Base-by-base conservation (phyloP, 805 yeast species). In the Vanderwaltozyma yarrowii region DNA sequence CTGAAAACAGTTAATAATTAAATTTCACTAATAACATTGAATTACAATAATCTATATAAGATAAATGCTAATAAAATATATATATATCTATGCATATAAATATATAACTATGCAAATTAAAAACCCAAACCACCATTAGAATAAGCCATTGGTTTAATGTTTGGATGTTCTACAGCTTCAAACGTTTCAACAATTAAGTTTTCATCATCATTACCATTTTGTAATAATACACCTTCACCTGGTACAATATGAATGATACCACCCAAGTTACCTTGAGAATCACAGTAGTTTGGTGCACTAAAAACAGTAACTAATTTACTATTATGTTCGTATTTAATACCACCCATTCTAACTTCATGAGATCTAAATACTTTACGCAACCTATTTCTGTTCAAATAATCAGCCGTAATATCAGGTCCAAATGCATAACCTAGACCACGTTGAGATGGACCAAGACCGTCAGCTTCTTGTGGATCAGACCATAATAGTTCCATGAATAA, bases 231-330 rank as follows among this genome's bases (percentile, higher is more conserved):
- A 36, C 43, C 65, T 24, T 69, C 62, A 11, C 56, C 57, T 19
- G 65, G 65, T 6, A 52, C 54, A 47, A 89, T 72, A 52, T 87
- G 82, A 43, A 92, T 80, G 39, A 82, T 81, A 9, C 94, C 97
- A 37, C 96, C 99, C 46, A 75, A 61, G 61, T 92, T 92, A 12
- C 94, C 95, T 39, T 85, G 87, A 13, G 80, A 67, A 58, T 92
- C 99, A 65, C 97, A 89, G 61, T 89, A 89, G 60, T 92, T 89
- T 26, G 99, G 99, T 0, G 99, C 99, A 60, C 94, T 80, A 61
- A 92, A 92, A n/a, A 92, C 95, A 0, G 99, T 92, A 37, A 87
- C 75, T 36, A 92, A 72, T 46, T 77, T 71, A 11, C 94, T 94
- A 41, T 81, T 71, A 54, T 92, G 99, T 56, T 89, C 96, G 33